Evolutionary conservation across 2,329 filamentous ascomycete genomes (phyloP).

Genomic region (Akanthomyces dipterigenus): DNA sequence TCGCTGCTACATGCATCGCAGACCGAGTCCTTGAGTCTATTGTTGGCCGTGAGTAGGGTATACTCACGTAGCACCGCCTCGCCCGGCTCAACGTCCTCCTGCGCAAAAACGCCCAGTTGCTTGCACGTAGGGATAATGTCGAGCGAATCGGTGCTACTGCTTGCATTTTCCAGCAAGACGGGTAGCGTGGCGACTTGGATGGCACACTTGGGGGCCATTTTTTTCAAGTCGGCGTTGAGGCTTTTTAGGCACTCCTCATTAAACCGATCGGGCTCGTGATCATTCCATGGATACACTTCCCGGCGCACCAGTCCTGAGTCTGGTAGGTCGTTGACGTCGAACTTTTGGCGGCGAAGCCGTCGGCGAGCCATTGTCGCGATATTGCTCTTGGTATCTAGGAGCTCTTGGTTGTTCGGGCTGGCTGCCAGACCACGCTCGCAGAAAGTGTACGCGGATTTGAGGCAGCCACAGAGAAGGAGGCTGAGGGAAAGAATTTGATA

Average conservation of each 20-base stretch:
- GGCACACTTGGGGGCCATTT: slow-evolving; percentile 73
- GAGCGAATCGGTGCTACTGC: slow-evolving; percentile 39
- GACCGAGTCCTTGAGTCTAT: slow-evolving; percentile 75
- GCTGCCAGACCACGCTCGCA: slow-evolving; percentile 53
- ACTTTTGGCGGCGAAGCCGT: slow-evolving; percentile 38
- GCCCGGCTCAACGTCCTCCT: slow-evolving; percentile 68
- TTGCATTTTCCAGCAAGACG: slow-evolving; percentile 53
- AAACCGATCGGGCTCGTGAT: slow-evolving; percentile 62
- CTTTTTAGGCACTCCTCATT: slow-evolving; percentile 60
- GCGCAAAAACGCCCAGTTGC: slow-evolving; percentile 88
- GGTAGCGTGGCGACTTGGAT: slow-evolving; percentile 72
- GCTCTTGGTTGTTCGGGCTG: slow-evolving; percentile 48
- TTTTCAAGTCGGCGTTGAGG: slow-evolving; percentile 63
- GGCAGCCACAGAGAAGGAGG: slow-evolving; percentile 58
- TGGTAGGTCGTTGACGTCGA: slow-evolving; percentile 52
- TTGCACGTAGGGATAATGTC: slow-evolving; percentile 53
- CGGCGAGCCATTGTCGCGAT: slow-evolving; percentile 47
- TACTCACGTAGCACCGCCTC: slow-evolving; percentile 75
- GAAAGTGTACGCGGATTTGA: slow-evolving; percentile 61
- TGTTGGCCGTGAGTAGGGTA: slow-evolving; percentile 82
- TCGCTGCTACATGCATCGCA: slow-evolving; percentile 84
- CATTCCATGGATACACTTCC: slow-evolving; percentile 65
- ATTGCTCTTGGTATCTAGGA: slow-evolving; percentile 46
- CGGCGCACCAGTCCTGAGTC: slow-evolving; percentile 64
- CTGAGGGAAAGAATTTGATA: slow-evolving; percentile 53